Evolutionary conservation across 176 grass and related monocot species (phyloP), one percentile per base, ranked within the genome.

Genomic region (Themeda triandra): DNA sequence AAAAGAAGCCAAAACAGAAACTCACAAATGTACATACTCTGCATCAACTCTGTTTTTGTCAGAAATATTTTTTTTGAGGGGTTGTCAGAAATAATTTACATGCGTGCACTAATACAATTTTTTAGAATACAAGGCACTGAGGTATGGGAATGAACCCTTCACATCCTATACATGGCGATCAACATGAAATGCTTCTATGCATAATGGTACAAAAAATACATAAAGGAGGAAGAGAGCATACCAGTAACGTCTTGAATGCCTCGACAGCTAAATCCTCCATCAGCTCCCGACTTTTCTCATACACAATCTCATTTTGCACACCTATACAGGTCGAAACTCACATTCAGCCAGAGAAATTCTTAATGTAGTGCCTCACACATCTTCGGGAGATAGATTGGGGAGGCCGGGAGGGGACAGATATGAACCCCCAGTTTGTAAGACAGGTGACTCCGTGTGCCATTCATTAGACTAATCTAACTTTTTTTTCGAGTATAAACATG

Each of bases 291-390:
- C 63, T 83, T 49, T 88, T 94, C 13, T 97, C 84, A 62, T 94
- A 97, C 77, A 97, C 90, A 53, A 97, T 21, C 56, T 97, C 86
- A 86, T 94, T 94, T 23, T 97, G 84, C 68, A 92, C 84, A 75
- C 81, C 92, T 97, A 80, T 10, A 83, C 1, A 87, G 41, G 66
- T 65, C 0, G n/a, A 51, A 32, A 17, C 37, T 51, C 21, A 18
- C 49, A 76, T 46, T 84, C 49, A 91, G 30, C 25, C 35, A 23
- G 19, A 69, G 36, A 58, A 59, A 71, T 69, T 66, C 17, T 53
- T 41, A 32, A n/a, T 17, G 1, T 15, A 59, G n/a, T 60, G 59
- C 35, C 41, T 56, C 71, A 29, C 6, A 27, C 71, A 27, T 71
- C 78, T 54, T 53, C 15, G 11, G 23, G 24, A 28, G 59, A 63